Evolutionary conservation across 2,329 filamentous ascomycete species (phyloP).

Genomic region (Albifimbria verrucaria): DNA sequence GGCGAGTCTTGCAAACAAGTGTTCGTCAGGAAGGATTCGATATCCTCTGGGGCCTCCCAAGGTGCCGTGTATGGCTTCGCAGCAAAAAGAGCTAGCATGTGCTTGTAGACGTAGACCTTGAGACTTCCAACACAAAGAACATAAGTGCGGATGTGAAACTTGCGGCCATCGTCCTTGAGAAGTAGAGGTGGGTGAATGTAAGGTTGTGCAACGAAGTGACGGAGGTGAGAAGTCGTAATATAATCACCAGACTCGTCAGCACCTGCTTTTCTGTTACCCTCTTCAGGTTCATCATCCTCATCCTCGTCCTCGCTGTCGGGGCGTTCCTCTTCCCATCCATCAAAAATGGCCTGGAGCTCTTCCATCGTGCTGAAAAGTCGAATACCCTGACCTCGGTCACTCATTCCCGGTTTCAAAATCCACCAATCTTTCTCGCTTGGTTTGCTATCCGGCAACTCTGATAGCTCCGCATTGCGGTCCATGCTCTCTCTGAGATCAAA

Average conservation of each 20-base stretch:
- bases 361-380: conserved; percentile 81
- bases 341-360: conserved; percentile 83
- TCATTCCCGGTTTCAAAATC: conserved; percentile 98
- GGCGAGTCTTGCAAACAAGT: conserved; percentile 78
- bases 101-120: conserved; percentile 78
- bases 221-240: conserved; percentile 84
- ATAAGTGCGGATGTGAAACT: conserved; percentile 95
- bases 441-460: conserved; percentile 16
- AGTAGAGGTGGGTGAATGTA: conserved; percentile 85
- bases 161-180: conserved; percentile 64
- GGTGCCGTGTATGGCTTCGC: conserved; percentile 69
- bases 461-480: conserved; percentile 53
- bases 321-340: conserved; percentile 76
- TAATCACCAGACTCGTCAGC: conserved; percentile 39
- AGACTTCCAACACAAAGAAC: conserved; percentile 78
- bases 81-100: conserved; percentile 93
- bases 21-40: conserved; percentile 85
- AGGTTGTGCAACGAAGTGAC: conserved; percentile 93
- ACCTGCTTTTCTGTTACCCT: conserved; percentile 25
- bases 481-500: conserved; percentile 83
- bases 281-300: conserved; percentile 35
- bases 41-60: conserved; percentile 43
- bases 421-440: conserved; percentile 71
- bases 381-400: conserved; percentile 91
- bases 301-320: conserved; percentile 64